These are phyloP conservation scores for Herpetomonas tarakana DNA, from an alignment of 208 protist genomes.

Conservation along the genomic window DNA sequence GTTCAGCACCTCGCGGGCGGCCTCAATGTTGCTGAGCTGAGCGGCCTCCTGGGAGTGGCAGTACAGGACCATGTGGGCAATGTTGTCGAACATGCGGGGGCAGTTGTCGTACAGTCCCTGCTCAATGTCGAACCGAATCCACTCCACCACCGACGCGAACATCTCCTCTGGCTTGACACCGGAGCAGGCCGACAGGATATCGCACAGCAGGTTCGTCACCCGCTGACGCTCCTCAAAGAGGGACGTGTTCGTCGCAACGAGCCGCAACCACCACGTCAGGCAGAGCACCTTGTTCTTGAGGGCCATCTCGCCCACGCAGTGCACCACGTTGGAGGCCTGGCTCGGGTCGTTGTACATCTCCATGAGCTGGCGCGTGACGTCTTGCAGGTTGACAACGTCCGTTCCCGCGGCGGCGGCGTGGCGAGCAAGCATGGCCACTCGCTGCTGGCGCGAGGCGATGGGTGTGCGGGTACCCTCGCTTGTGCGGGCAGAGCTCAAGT, in stretches of 20 bases:
- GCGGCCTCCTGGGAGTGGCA: slow-evolving; percentile 46
- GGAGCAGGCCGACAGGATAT: slow-evolving; percentile 40
- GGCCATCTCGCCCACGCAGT: slow-evolving; percentile 47
- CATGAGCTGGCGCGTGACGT: slow-evolving; percentile 65
- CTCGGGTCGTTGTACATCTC: slow-evolving; percentile 51
- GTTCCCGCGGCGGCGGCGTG: slow-evolving; percentile 17
- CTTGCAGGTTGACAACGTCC: slow-evolving; percentile 65
- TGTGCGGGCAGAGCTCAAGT: not conserved
- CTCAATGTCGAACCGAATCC: slow-evolving; percentile 81
- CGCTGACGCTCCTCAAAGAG: slow-evolving; percentile 58
- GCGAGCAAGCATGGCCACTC: slow-evolving; percentile 14
- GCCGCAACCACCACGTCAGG: slow-evolving; percentile 83
- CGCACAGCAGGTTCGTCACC: slow-evolving; percentile 50
- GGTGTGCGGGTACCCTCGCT: slow-evolving; percentile 1
- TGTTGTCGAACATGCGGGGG: slow-evolving; percentile 80
- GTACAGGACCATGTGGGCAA: slow-evolving; percentile 70
- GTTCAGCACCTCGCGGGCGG: slow-evolving; percentile 59
- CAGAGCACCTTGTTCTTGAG: slow-evolving; percentile 70
- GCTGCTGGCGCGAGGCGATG: slow-evolving; percentile 6
- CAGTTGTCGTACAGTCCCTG: slow-evolving; percentile 67
- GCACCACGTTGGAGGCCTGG: slow-evolving; percentile 37
- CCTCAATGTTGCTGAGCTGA: slow-evolving; percentile 33
- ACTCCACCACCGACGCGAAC: slow-evolving; percentile 61
- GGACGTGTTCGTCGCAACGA: slow-evolving; percentile 47
- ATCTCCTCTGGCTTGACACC: slow-evolving; percentile 37